phyloP scores from a whole-genome alignment of 129 eudicot species.

The Centrapalus pauciflorus region DNA sequence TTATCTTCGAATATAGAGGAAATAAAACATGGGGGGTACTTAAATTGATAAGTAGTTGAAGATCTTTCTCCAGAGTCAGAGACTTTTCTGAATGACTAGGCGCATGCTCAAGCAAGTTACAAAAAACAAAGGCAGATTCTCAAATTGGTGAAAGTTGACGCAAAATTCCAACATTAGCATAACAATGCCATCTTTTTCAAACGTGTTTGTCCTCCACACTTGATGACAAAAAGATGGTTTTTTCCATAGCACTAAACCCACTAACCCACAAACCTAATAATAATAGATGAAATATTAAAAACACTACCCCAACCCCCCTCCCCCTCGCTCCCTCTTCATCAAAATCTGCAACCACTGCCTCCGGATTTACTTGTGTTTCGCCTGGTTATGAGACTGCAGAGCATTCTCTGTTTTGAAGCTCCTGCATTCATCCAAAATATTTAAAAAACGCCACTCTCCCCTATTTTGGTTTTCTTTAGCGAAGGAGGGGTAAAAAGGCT shows the following conservation, averaged over 20 bases:
- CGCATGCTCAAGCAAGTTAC: too few species aligned
- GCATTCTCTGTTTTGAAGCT: constrained; percentile 60
- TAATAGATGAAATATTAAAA: neutral
- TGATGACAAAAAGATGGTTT: constrained; percentile 5
- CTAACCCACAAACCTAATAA: constrained; percentile 15
- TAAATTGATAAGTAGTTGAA: too few species aligned
- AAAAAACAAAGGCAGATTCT: too few species aligned
- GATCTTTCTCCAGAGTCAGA: too few species aligned
- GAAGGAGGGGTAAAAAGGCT: too few species aligned
- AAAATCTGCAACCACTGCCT: constrained; percentile 15
- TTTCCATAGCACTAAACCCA: neutral
- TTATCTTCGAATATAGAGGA: too few species aligned
- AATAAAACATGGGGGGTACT: too few species aligned
- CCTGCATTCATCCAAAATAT: constrained; percentile 33
- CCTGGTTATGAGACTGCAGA: constrained; percentile 66
- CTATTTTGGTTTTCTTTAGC: too few species aligned
- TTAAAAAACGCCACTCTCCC: too few species aligned
- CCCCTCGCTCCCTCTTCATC: constrained; percentile 1
- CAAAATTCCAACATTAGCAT: constrained; percentile 13
- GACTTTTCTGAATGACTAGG: neutral
- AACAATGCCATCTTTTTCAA: constrained; percentile 8
- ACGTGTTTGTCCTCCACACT: neutral
- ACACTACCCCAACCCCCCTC: too few species aligned
- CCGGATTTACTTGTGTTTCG: constrained; percentile 59
- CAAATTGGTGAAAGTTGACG: neutral